Evolutionary conservation across 1,139 yeast genomes (phyloP), one percentile per base, ranked within the genome.

Genomic region (Suhomyces taliae): DNA sequence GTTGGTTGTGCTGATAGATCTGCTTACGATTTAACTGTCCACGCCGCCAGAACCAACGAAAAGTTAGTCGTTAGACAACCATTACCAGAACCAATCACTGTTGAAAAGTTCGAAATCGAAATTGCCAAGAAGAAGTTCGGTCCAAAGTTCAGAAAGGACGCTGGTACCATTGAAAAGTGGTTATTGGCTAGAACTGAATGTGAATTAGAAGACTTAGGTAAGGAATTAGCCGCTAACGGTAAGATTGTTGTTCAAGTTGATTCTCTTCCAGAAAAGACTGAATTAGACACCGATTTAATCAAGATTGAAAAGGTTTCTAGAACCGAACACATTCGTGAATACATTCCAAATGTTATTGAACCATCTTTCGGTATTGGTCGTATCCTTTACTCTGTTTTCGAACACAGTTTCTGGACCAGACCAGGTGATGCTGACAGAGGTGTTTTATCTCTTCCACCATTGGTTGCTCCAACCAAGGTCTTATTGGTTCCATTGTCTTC

Each of bases 1-100:
- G 98, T 93, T 64, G 99, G 99, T 58, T 93, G 99, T 77, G 99
- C 99, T 53, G 99, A 95, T 72, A 85, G 99, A 76, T 89, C 97
- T 43, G 99, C 99, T 39, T 95, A 90, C 67, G 99, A 95, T 73
- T 82, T 95, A 70, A 81, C 93, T 45, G 99, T 95, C 49, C 99
- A 95, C 66, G 74, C 98, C 43, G 95, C 95, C 49, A 87, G 90
- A 71, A 95, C 99, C 51, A 90, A 90, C 70, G 97, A 90, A 72
- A 90, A 90, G 71, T 78, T 95, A 62, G 91, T 90, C 50, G 99
- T 93, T 42, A 88, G 98, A 78, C 88, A 95, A 74, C 80, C 89
- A 47, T 80, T 93, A 58, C 84, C 87, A 44, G 86, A 82, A 65
- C 99, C 99, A 52, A 66, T 86, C 53, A 81, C 85, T 48, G 91